Percentiles rank a stretch among this genome's conserved stretches.
phyloP scores from a whole-genome alignment of 163 green algal species.

The Scenedesmus sp. region DNA sequence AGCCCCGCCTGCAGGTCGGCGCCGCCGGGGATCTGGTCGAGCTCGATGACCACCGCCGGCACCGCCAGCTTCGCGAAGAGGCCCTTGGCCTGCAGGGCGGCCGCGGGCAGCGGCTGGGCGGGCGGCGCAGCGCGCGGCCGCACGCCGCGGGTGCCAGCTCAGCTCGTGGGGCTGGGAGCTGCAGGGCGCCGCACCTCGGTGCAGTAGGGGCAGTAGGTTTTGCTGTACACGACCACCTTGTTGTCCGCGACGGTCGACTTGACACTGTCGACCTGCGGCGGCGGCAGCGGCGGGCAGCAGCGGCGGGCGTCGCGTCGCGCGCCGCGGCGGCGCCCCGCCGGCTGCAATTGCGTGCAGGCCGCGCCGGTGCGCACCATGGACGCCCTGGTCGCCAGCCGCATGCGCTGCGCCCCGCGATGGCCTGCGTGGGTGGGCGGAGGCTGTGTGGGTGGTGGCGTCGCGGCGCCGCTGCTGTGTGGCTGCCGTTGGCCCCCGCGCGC shows the following conservation, averaged over 20 bases:
- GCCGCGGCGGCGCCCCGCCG: too few species aligned
- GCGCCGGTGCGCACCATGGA: too few species aligned
- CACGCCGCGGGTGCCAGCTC: neutral
- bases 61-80: constrained; percentile 70
- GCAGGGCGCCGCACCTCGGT: constrained; percentile 1
- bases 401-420: too few species aligned
- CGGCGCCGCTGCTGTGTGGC: too few species aligned
- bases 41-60: constrained; percentile 68
- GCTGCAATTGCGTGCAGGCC: too few species aligned
- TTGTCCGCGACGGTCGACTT: constrained; percentile 49
- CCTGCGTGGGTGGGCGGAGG: too few species aligned
- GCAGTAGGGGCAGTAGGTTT: constrained; percentile 55
- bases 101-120: neutral
- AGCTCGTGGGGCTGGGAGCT: neutral
- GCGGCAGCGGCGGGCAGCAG: too few species aligned
- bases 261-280: constrained; percentile 46
- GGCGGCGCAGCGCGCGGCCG: neutral
- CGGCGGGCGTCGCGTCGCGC: too few species aligned
- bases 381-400: too few species aligned
- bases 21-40: constrained; percentile 54
- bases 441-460: too few species aligned
- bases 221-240: constrained; percentile 54
- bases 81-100: constrained; percentile 67
- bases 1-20: constrained; percentile 17
- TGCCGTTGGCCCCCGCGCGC: too few species aligned